Evolutionary conservation across 164 flowering plant genomes (phyloP), one percentile per base, ranked within the genome.

Genomic region (Echeveria elegans): DNA sequence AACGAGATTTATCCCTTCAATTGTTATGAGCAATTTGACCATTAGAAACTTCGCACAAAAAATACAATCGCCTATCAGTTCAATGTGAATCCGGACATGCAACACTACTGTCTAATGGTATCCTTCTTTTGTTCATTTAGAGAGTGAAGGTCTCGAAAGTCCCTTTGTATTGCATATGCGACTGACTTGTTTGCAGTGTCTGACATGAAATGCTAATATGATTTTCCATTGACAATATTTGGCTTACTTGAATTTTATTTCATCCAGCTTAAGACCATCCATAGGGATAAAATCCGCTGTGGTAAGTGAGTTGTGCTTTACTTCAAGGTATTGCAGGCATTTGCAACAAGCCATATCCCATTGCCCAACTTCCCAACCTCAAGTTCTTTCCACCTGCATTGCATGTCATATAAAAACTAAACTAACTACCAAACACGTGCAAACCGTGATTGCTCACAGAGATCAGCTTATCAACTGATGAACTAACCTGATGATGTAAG

Each of bases 321-420:
- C 88, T 71, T 94, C 99, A 0, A n/a, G 93, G 74, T 84, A 91
- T 82, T 38, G 85, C 76, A 63, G 99, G 99, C 47, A 91, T 82
- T 78, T 88, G 92, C 79, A 94, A 76, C 16, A 94, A 76, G 59
- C 99, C 99, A 79, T 65, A 86, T 53, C 99, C 97, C 96, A 89
- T 88, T 60, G 83, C n/a, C 96, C 77, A 89, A 73, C 76, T 86
- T 94, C 72, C 99, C 99, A 72, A 88, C 75, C 75, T 91, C 96
- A 68, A 91, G 87, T 59, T 88, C 93, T 78, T 91, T 94, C 96
- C 90, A 94, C 73, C 99, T 91, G 74, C 18, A 67, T 6, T 7
- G 43, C 65, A 31, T 68, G 10, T 21, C 45, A 59, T 1, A 65
- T n/a, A n/a, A n/a, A n/a, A n/a, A 30, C 37, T 52, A 0, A 30